phyloP scores from a whole-genome alignment of 2,329 filamentous ascomycete genomes.

The Stromatinia cepivora region DNA sequence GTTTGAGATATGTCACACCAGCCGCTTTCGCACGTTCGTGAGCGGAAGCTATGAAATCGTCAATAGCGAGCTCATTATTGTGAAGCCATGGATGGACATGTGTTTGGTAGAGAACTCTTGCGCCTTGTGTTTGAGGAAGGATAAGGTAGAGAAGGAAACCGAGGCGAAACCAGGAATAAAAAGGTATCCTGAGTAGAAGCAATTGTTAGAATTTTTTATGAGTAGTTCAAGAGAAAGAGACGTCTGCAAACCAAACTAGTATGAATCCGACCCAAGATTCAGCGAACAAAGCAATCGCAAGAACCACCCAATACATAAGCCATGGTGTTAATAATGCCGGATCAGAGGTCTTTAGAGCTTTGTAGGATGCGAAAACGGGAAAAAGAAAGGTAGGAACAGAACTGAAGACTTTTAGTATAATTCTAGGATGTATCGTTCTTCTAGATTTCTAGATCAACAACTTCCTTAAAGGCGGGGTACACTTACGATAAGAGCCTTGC shows the following conservation, averaged over 20 bases:
- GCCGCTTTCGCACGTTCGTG: constrained; percentile 77
- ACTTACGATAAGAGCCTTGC: constrained; percentile 75
- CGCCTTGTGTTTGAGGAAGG: constrained; percentile 95
- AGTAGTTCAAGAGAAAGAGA: neutral
- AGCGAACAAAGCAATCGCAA: constrained; percentile 75
- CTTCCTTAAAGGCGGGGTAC: constrained; percentile 38
- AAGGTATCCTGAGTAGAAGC: constrained; percentile 65
- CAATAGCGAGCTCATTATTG: constrained; percentile 84
- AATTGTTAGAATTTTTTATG: constrained; percentile 8
- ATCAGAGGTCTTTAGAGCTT: constrained; percentile 90
- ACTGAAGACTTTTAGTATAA: constrained; percentile 48
- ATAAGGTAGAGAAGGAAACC: constrained; percentile 90
- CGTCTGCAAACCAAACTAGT: constrained; percentile 65
- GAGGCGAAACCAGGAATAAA: constrained; percentile 90
- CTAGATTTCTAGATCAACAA: too few species aligned
- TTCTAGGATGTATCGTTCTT: neutral
- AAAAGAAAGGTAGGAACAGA: constrained; percentile 88
- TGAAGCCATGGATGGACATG: constrained; percentile 86
- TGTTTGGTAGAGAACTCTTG: constrained; percentile 78
- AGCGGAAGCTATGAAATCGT: constrained; percentile 79
- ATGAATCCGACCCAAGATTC: constrained; percentile 90
- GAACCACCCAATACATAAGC: constrained; percentile 98
- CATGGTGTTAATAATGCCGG: constrained; percentile 90
- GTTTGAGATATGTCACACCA: constrained; percentile 74
- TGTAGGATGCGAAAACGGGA: constrained; percentile 95